Percentiles rank a stretch among this genome's conserved stretches.
Conservation (phyloP, 2,329 filamentous ascomycete genomes). For the Talaromyces piceae region DNA sequence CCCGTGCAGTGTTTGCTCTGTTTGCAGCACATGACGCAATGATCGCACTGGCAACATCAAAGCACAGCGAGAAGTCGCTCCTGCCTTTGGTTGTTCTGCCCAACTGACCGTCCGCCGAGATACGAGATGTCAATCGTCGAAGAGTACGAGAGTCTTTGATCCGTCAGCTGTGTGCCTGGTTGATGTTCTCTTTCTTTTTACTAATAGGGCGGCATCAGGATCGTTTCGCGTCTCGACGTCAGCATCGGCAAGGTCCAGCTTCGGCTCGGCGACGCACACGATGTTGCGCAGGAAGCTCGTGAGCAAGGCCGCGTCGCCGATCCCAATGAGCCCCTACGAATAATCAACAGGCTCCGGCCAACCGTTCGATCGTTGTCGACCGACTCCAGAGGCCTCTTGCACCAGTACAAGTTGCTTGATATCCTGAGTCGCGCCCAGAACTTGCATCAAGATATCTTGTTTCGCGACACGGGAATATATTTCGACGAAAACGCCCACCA, state of each 20-base stretch:
- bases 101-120: not conserved
- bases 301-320: not conserved
- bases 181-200: too few relatives aligned
- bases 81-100: not conserved
- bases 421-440: conserved; percentile 1
- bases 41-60: not conserved
- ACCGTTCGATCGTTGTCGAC: conserved; percentile 6
- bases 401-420: conserved; percentile 5
- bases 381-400: conserved; percentile 2
- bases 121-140: not conserved
- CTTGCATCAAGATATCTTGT: not conserved
- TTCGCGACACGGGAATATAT: not conserved
- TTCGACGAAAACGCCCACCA: not conserved
- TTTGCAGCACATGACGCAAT: not conserved
- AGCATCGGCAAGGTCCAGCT: conserved; percentile 8
- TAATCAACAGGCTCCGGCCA: not conserved
- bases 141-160: too few relatives aligned
- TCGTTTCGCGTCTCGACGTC: conserved; percentile 8
- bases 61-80: not conserved
- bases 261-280: not conserved
- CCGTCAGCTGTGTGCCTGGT: too few relatives aligned
- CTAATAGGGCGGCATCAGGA: not conserved
- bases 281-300: not conserved
- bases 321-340: not conserved
- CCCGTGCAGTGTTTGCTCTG: not conserved